Evolutionary conservation across 768 basidiomycete species (phyloP).

Genomic region (Amanita fuliginea): DNA sequence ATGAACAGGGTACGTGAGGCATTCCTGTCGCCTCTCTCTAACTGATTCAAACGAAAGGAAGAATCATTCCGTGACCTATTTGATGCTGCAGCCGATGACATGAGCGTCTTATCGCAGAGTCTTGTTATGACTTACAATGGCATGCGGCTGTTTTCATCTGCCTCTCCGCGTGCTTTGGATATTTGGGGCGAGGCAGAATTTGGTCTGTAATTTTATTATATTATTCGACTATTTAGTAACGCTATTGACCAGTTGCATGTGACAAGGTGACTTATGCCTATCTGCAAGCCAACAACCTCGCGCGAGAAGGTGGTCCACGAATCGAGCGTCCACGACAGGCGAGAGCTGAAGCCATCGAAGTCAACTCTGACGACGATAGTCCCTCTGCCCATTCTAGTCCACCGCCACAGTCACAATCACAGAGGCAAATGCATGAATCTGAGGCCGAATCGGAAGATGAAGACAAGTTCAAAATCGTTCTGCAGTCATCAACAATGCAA

Average conservation of each 20-base stretch:
- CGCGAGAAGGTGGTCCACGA: not conserved
- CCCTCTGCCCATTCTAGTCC: not conserved
- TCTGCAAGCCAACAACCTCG: conserved; percentile 19
- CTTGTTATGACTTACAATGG: conserved; percentile 53
- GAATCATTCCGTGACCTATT: conserved; percentile 58
- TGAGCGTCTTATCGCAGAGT: conserved; percentile 33
- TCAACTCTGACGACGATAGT: conserved; percentile 15
- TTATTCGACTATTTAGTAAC: not conserved
- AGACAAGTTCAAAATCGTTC: conserved; percentile 52
- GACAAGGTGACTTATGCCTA: conserved; percentile 55
- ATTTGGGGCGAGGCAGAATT: conserved; percentile 63
- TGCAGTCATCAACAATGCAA: conserved; percentile 43
- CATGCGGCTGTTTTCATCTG: conserved; percentile 57
- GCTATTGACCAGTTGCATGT: conserved; percentile 43
- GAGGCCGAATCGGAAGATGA: conserved; percentile 31
- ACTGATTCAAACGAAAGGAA: conserved; percentile 26
- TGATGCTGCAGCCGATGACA: conserved; percentile 54
- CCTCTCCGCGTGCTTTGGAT: conserved; percentile 51
- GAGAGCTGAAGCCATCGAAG: conserved; percentile 12
- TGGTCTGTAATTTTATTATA: conserved; percentile 26
- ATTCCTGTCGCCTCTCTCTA: not conserved
- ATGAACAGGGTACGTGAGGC: conserved; percentile 41
- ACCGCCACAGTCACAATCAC: conserved; percentile 5
- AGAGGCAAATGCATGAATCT: conserved; percentile 14
- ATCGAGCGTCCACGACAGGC: conserved; percentile 7